phyloP scores from a whole-genome alignment of 192 early-diverging fungal species.

The Diversispora epigaea region DNA sequence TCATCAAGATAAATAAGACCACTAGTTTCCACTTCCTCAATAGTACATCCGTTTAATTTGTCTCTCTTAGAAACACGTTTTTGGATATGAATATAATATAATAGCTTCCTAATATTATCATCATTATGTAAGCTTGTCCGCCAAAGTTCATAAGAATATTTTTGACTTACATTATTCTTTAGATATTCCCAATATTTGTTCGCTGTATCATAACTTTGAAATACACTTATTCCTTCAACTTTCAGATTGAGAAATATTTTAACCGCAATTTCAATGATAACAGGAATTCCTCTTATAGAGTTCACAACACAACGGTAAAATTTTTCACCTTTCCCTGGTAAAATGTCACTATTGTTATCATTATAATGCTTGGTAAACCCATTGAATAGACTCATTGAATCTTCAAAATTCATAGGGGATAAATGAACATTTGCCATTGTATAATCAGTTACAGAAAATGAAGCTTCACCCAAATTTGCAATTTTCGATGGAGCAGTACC shows the following conservation, averaged over 20 bases:
- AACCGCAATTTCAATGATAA: background rate
- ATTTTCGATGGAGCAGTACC: conserved; percentile 2
- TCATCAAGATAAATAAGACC: conserved; percentile 12
- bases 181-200: background rate
- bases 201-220: background rate
- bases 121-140: background rate
- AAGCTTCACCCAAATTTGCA: background rate
- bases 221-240: background rate
- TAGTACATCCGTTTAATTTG: background rate
- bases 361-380: background rate
- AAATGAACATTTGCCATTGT: background rate
- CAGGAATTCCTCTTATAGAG: background rate
- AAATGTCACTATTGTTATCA: background rate
- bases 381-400: background rate
- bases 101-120: background rate
- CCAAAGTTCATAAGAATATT: background rate
- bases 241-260: background rate
- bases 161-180: background rate
- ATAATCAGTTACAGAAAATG: background rate
- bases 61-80: background rate
- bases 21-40: background rate
- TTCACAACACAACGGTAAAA: background rate
- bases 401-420: conserved; percentile 1
- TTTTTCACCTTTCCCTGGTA: no score
- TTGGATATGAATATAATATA: background rate